These are phyloP conservation scores for Russula earlei DNA, from an alignment of 768 basidiomycete species.

Conservation along the genomic window DNA sequence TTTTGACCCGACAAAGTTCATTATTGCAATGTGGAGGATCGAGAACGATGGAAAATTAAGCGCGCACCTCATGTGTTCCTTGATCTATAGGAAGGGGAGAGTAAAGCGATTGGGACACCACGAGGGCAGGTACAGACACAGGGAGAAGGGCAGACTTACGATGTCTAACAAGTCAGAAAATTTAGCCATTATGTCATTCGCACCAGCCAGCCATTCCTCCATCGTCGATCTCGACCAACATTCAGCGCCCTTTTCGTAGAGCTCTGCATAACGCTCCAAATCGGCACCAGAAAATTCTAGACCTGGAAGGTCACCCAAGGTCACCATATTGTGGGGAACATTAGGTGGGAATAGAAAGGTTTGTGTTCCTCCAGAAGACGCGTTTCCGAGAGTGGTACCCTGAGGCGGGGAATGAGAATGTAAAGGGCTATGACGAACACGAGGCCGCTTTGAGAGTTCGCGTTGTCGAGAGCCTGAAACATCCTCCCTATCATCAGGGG, in stretches of 20 bases:
- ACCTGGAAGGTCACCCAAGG: slow-evolving; percentile 9
- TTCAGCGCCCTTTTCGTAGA: slow-evolving; percentile 35
- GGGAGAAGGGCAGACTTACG: slow-evolving; percentile 28
- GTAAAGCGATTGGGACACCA: background rate
- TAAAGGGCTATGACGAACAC: background rate
- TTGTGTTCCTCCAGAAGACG: background rate
- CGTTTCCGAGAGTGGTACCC: background rate
- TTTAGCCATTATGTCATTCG: slow-evolving; percentile 36
- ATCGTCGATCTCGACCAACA: slow-evolving; percentile 43
- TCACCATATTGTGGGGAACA: background rate
- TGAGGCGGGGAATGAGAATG: background rate
- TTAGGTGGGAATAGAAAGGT: background rate
- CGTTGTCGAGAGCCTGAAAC: background rate
- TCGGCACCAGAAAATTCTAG: slow-evolving; percentile 27
- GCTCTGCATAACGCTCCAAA: slow-evolving; percentile 32
- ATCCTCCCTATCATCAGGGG: background rate
- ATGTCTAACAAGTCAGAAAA: slow-evolving; percentile 41
- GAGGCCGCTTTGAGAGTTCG: background rate
- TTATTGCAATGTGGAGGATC: too few species aligned
- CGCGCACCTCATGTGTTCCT: slow-evolving; percentile 41
- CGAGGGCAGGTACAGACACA: background rate
- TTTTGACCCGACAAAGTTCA: background rate
- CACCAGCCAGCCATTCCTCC: slow-evolving; percentile 48
- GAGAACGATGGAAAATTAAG: background rate
- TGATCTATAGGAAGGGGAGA: slow-evolving; percentile 25